These are phyloP conservation scores for Peronospora destructor DNA, from an alignment of 352 stramenopile genomes.

Conservation along the genomic window DNA sequence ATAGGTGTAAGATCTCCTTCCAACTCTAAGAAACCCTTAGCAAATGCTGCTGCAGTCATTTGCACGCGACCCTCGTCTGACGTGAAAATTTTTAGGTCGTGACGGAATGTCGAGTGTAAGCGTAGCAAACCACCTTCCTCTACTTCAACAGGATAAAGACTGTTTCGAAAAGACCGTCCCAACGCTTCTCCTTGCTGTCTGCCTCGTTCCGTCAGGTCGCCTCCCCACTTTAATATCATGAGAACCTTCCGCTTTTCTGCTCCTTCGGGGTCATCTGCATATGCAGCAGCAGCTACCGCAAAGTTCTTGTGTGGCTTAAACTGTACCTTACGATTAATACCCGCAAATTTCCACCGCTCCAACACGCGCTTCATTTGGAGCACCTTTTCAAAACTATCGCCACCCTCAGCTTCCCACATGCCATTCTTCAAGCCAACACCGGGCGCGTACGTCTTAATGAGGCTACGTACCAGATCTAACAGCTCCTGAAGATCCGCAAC, in stretches of 20 bases:
- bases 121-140: slow-evolving; percentile 93
- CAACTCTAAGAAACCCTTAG: slow-evolving; percentile 98
- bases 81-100: slow-evolving; percentile 99
- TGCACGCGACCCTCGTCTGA: slow-evolving; percentile 98
- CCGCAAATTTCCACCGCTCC: slow-evolving; percentile 93
- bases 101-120: slow-evolving; percentile 98
- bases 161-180: slow-evolving; percentile 88
- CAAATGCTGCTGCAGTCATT: slow-evolving; percentile 99
- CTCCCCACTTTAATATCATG: slow-evolving; percentile 99
- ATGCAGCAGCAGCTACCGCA: slow-evolving; percentile 31
- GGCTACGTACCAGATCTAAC: slow-evolving; percentile 63
- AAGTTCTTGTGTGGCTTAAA: slow-evolving; percentile 78
- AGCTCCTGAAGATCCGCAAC: slow-evolving; percentile 76
- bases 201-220: slow-evolving; percentile 96
- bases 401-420: slow-evolving; percentile 79
- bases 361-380: slow-evolving; percentile 95
- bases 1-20: slow-evolving; percentile 99
- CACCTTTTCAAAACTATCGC: slow-evolving; percentile 89
- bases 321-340: slow-evolving; percentile 96
- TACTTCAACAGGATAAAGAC: slow-evolving; percentile 84
- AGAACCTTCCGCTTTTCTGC: slow-evolving; percentile 86
- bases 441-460: slow-evolving; percentile 80
- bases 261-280: slow-evolving; percentile 10
- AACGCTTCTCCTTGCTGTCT: slow-evolving; percentile 94
- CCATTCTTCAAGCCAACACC: slow-evolving; percentile 72